Evolutionary conservation across 306 rosid species (phyloP).

Genomic region (Lotus japonicus): DNA sequence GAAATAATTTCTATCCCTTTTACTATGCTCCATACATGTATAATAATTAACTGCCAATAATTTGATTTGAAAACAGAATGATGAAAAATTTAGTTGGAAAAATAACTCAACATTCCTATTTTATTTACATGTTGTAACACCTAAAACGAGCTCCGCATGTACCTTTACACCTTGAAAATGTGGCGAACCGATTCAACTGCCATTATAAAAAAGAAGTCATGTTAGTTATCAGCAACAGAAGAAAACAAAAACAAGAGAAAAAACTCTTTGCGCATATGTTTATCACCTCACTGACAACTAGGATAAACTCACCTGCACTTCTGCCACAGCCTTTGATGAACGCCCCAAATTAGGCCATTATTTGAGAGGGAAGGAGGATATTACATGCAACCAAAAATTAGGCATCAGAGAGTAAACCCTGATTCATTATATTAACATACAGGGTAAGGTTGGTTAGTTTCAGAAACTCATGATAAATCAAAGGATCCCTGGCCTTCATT

Average conservation of each 20-base stretch:
- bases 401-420: constrained; percentile 39
- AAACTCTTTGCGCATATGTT: neutral
- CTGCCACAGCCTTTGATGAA: constrained; percentile 29
- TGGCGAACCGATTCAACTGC: constrained; percentile 33
- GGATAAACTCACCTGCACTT: constrained; percentile 43
- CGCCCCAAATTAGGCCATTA: constrained; percentile 39
- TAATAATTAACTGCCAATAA: constrained; percentile 40
- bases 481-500: constrained; percentile 99
- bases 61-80: constrained; percentile 28
- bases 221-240: neutral
- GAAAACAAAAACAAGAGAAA: neutral
- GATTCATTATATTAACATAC: constrained; percentile 51
- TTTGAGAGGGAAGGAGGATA: constrained; percentile 37
- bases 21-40: constrained; percentile 45
- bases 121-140: constrained; percentile 56
- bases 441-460: constrained; percentile 41
- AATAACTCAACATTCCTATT: constrained; percentile 46
- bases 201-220: neutral
- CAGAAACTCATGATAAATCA: constrained; percentile 83
- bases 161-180: constrained; percentile 55
- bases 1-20: constrained; percentile 31
- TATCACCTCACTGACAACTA: neutral
- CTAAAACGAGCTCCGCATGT: constrained; percentile 41
- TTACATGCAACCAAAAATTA: constrained; percentile 46
- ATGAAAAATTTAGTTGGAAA: constrained; percentile 4